These are phyloP conservation scores for Fraxinus greggii DNA, from an alignment of 305 asterid genomes.

Conservation along the genomic window DNA sequence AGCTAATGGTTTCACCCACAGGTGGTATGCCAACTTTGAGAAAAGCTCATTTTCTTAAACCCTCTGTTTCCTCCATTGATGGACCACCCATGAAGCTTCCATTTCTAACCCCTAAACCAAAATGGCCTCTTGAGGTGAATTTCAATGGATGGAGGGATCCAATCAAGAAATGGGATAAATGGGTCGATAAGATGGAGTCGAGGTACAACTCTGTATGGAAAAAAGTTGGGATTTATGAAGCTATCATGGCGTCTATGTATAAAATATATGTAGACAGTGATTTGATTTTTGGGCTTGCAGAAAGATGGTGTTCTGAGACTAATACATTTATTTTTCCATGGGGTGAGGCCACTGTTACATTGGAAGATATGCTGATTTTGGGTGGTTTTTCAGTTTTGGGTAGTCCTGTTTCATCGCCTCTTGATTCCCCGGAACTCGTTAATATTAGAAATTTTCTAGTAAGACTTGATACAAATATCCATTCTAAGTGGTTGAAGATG, in stretches of 20 bases:
- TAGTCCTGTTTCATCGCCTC: constrained; percentile 16
- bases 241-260: constrained; percentile 28
- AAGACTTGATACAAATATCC: background rate
- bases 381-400: constrained; percentile 46
- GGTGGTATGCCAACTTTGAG: constrained; percentile 17
- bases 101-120: constrained; percentile 2
- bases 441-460: background rate
- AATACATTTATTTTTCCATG: constrained; percentile 40
- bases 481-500: constrained; percentile 24
- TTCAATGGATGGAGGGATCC: constrained; percentile 23
- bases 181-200: constrained; percentile 31
- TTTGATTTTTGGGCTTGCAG: constrained; percentile 27
- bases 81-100: background rate
- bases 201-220: constrained; percentile 30
- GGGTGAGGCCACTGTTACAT: constrained; percentile 44
- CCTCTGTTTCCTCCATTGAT: constrained; percentile 8
- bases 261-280: constrained; percentile 4
- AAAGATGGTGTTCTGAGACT: constrained; percentile 36
- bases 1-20: constrained; percentile 27
- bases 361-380: constrained; percentile 35
- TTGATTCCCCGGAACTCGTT: background rate
- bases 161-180: constrained; percentile 28
- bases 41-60: constrained; percentile 26
- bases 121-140: constrained; percentile 22
- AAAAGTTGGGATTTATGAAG: constrained; percentile 37